Conservation (phyloP, 108 stramenopile species). For the Aurantiochytrium sp. region DNA sequence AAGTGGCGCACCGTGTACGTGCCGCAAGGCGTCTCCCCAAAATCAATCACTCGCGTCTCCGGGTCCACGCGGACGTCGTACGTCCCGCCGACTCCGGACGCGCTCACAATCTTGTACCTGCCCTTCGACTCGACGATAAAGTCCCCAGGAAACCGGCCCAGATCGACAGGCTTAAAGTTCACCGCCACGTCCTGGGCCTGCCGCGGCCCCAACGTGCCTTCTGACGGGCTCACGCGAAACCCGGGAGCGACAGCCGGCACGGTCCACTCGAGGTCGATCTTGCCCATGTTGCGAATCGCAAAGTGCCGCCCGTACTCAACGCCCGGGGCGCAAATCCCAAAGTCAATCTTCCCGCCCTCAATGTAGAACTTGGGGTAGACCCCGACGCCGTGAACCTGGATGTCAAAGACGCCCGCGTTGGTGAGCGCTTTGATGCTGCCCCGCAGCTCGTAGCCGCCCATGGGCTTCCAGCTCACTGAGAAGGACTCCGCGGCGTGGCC, state of each 20-base stretch:
- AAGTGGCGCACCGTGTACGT: background rate
- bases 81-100: background rate
- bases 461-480: background rate
- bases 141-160: slow-evolving; percentile 9
- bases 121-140: background rate
- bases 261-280: background rate
- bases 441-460: slow-evolving; percentile 21
- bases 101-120: slow-evolving; percentile 13
- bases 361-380: background rate
- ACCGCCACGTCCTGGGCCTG: background rate
- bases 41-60: background rate
- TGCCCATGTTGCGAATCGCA: background rate
- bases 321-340: background rate
- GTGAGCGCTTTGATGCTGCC: background rate
- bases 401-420: background rate
- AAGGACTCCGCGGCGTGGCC: background rate
- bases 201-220: background rate
- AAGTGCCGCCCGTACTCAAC: background rate
- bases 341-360: background rate
- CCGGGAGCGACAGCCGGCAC: background rate
- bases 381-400: background rate
- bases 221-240: background rate
- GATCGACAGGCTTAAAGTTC: background rate
- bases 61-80: background rate
- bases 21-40: background rate